phyloP scores from a whole-genome alignment of 768 basidiomycete genomes.

The Inosperma sp. region DNA sequence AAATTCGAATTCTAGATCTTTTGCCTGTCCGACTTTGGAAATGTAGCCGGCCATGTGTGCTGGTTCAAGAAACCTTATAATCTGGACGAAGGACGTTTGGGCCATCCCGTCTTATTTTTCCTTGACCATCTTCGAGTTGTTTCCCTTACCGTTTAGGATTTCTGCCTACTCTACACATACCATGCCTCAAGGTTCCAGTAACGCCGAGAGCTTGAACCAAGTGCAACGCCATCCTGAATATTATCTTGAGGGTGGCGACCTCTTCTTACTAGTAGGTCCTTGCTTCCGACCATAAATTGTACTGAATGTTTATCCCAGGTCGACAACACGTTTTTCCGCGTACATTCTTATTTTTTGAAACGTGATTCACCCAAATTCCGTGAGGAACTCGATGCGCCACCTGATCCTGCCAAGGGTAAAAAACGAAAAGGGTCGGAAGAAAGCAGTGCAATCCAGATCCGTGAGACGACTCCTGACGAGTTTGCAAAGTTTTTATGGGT shows the following conservation, averaged over 20 bases:
- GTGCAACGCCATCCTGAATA: constrained; percentile 33
- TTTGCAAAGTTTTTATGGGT: constrained; percentile 57
- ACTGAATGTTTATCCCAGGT: constrained; percentile 30
- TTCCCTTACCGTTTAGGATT: too few species aligned
- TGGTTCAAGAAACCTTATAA: too few species aligned
- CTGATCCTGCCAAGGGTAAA: constrained; percentile 23
- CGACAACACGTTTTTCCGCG: constrained; percentile 43
- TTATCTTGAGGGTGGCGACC: constrained; percentile 45
- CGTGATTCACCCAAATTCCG: constrained; percentile 47
- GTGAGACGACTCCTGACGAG: constrained; percentile 41
- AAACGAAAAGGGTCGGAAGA: constrained; percentile 30
- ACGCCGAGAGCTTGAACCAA: neutral
- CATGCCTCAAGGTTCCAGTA: too few species aligned
- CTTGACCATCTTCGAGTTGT: too few species aligned
- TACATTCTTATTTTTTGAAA: constrained; percentile 52
- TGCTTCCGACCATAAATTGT: neutral
- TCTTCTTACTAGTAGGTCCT: constrained; percentile 40
- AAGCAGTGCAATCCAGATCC: constrained; percentile 35
- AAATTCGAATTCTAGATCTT: too few species aligned
- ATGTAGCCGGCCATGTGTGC: too few species aligned
- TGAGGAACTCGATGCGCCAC: constrained; percentile 25
- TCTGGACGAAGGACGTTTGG: too few species aligned
- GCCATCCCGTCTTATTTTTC: too few species aligned
- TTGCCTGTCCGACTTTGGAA: too few species aligned
- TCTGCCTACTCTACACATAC: too few species aligned